Percentiles rank a stretch among this genome's conserved stretches.
Conservation (phyloP, 2,329 filamentous ascomycete species). For the Aplosporella prunicola region DNA sequence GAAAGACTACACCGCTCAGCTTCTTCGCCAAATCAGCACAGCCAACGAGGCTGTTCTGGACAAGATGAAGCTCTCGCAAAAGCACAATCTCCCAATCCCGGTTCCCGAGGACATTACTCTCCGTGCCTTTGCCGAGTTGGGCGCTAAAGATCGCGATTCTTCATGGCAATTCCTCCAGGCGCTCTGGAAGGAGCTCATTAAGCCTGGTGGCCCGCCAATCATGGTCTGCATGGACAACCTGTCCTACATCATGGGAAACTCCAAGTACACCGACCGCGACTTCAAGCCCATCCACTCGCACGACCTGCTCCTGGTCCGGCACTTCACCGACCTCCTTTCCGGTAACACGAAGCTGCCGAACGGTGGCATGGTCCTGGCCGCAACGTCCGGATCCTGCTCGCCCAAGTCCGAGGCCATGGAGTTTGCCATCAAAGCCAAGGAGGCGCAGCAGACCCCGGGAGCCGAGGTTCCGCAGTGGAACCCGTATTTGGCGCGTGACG, state of each 20-base stretch:
- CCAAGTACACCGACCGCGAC: conserved; percentile 62
- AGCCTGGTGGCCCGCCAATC: conserved; percentile 50
- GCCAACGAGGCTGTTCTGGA: conserved; percentile 61
- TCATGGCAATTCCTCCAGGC: conserved; percentile 75
- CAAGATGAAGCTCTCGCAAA: conserved; percentile 39
- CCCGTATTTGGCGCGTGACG: conserved; percentile 45
- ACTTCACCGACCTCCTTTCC: conserved; percentile 62
- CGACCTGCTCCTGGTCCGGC: conserved; percentile 65
- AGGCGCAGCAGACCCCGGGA: conserved; percentile 26
- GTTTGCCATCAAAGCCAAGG: conserved; percentile 49
- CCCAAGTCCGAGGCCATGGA: conserved; percentile 57
- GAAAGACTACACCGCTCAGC: conserved; percentile 62
- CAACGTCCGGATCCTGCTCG: conserved; percentile 63
- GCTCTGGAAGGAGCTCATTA: conserved; percentile 69
- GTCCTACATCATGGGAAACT: conserved; percentile 68
- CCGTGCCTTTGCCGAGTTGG: conserved; percentile 54
- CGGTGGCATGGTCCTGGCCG: conserved; percentile 69
- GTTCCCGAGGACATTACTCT: conserved; percentile 53
- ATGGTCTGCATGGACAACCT: conserved; percentile 73
- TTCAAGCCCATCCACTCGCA: conserved; percentile 74
- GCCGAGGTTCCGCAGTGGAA: conserved; percentile 33
- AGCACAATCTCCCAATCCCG: conserved; percentile 50
- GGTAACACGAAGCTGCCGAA: conserved; percentile 47
- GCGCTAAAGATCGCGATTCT: conserved; percentile 63
- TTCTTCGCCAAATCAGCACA: conserved; percentile 62